Evolutionary conservation across 2,329 filamentous ascomycete species (phyloP).

Genomic region (Seiridium cupressi): DNA sequence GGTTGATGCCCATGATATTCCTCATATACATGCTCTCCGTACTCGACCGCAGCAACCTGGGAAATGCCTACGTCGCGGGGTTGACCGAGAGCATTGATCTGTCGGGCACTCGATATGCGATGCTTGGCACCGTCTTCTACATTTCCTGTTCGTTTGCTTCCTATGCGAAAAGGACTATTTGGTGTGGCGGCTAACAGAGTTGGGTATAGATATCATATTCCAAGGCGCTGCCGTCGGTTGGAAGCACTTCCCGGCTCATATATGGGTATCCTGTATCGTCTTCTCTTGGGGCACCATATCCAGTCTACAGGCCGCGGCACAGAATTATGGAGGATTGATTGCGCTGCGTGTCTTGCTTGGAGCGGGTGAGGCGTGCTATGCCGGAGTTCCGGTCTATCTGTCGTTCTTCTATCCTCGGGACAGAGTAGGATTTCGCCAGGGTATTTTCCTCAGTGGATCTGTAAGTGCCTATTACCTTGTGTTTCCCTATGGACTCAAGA

Average conservation of each 20-base stretch:
- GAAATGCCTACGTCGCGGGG: slow-evolving; percentile 25
- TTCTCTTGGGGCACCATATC: slow-evolving; percentile 40
- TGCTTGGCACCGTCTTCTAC: slow-evolving; percentile 26
- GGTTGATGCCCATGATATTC: slow-evolving; percentile 20
- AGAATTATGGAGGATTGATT: slow-evolving; percentile 36
- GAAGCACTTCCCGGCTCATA: slow-evolving; percentile 21
- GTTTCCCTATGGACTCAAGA: too few relatives aligned
- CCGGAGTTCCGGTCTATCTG: slow-evolving; percentile 36
- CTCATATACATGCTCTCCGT: slow-evolving; percentile 29
- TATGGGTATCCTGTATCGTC: slow-evolving; percentile 41
- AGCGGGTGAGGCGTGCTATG: slow-evolving; percentile 35
- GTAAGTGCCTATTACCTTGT: not conserved
- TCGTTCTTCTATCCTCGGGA: slow-evolving; percentile 59
- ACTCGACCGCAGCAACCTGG: slow-evolving; percentile 28
- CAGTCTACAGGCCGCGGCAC: slow-evolving; percentile 36
- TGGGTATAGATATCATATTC: slow-evolving; percentile 13
- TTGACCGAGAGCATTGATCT: slow-evolving; percentile 25
- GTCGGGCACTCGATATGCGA: slow-evolving; percentile 19
- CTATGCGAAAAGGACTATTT: too few relatives aligned
- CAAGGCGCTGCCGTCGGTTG: slow-evolving; percentile 14
- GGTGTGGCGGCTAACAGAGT: not conserved
- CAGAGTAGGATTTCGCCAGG: slow-evolving; percentile 54
- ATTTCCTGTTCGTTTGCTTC: not conserved
- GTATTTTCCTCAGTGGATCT: slow-evolving; percentile 48
- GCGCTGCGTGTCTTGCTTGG: slow-evolving; percentile 41